Conservation (phyloP, 257 asterid species). For the Solanum acaule region DNA sequence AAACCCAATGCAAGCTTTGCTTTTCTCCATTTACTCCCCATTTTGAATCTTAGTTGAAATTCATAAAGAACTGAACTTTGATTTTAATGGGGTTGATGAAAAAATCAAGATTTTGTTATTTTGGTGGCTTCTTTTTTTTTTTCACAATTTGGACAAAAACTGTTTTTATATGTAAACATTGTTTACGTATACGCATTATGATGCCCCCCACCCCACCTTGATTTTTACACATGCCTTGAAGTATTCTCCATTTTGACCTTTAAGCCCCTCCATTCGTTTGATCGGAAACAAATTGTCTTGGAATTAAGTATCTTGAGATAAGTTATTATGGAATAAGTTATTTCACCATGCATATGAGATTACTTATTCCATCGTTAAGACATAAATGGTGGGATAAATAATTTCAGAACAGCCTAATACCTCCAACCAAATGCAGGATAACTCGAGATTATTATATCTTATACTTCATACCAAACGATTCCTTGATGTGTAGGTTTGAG, state of each 20-base stretch:
- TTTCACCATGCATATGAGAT: no score
- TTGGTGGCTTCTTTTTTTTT: background rate
- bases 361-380: no score
- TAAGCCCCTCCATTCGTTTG: background rate
- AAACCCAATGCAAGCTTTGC: slow-evolving; percentile 57
- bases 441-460: no score
- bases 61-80: background rate
- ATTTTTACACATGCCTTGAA: slow-evolving; percentile 17
- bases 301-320: no score
- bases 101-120: background rate
- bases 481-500: background rate
- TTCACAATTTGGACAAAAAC: background rate
- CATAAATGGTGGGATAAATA: no score
- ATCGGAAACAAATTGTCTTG: no score
- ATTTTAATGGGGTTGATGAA: background rate
- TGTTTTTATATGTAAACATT: background rate
- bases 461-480: no score
- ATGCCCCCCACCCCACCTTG: background rate
- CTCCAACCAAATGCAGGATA: no score
- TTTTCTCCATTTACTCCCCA: slow-evolving; percentile 84
- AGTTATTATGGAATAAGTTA: no score
- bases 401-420: no score
- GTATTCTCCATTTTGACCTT: slow-evolving; percentile 1
- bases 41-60: background rate
- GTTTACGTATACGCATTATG: background rate